Base-by-base conservation (phyloP, 768 basidiomycete genomes). In the Hemileccinum rubropunctum region DNA sequence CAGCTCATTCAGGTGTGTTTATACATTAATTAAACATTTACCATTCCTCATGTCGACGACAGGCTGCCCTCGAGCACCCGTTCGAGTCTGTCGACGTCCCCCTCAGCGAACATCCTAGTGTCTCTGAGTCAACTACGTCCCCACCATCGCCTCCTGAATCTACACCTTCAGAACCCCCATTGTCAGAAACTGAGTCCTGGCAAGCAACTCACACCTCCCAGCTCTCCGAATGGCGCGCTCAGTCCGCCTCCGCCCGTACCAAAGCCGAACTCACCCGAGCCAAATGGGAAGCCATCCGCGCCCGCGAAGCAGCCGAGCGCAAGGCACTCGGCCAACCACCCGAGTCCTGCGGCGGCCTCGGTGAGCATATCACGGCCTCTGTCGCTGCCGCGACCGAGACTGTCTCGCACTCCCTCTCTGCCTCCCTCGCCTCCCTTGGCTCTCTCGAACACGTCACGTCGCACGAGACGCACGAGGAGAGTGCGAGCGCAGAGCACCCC, bases 221-320 rank as follows among this genome's bases (percentile, higher is more conserved):
- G 37, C 72, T 88, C 11, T 73, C 76, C 44, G 69, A 74, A 48
- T 93, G 90, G 91, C 83, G 84, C 35, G 78, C 79, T 20, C 80
- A 83, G 58, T 85, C 83, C 34, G 84, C 88, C 27, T 79, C 80
- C 52, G 83, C 83, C 38, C 83, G 88, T 45, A 74, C 80, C 62
- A 89, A 84, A 64, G 86, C 88, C 9, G 89, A 90, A 71, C 76
- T 75, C 53, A 81, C 83, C 65, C 84, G 89, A 10, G 76, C 76
- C 37, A 74, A 76, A 53, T 92, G 87, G 88, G 88, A 88, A 63
- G 71, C 73, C 14, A 72, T 86, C 42, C 79, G 90, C 7, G 49
- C 50, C 12, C 50, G 48, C 5, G 66, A 68, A 36, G 75, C 73
- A 28, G 72, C 72, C 30, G 83, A 87, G 67, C 72, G 71, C 45